Evolutionary conservation across 176 grass and related monocot species (phyloP), one percentile per base, ranked within the genome.

Genomic region (Thalia dealbata): DNA sequence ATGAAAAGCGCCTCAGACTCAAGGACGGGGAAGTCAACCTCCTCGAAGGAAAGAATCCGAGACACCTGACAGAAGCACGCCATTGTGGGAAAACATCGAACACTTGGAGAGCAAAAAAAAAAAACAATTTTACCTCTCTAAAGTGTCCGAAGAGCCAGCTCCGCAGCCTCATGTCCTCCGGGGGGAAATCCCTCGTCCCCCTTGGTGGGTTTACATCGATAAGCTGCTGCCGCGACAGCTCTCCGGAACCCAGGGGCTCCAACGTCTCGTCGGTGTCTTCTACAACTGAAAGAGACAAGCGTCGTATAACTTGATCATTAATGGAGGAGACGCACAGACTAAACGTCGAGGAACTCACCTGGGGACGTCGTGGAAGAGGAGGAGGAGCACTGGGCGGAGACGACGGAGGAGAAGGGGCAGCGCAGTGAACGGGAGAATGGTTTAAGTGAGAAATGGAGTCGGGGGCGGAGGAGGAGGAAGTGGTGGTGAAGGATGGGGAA

Each of bases 21-120:
- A 35, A 96, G 88, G 52, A 91, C 92, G 45, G 92, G 92, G 77
- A 91, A 96, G 43, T 96, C 92, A 60, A 96, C 92, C 81, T 96
- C 88, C 77, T 95, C 91, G 38, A 95, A 95, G 25, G 87, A 78
- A 58, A 95, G 85, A 42, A 95, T 55, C 52, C 84, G 76, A 32
- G 87, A 90, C 11, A 95, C 87, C 86, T 85, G 71, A 46, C 50
- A 74, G 25, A 73, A 19, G 27, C 6, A 70, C 70, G 54, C 68
- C 51, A 1, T 51, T n/a, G 73, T 18, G 73, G 56, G 32, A 81
- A 77, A 58, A 73, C 30, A 67, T 58, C 78, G 75, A 86, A 81
- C 83, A 81, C 59, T 32, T 78, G 52, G 41, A 43, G 74, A 59
- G 69, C 83, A 62, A 16, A 72, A 80, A 25, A 44, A 21, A 5